A percentile compares a stretch with the other conserved stretches of the same genome.
phyloP scores from a whole-genome alignment of 228 moss, liverwort and hornwort species.

The Sphagnum fallax region DNA sequence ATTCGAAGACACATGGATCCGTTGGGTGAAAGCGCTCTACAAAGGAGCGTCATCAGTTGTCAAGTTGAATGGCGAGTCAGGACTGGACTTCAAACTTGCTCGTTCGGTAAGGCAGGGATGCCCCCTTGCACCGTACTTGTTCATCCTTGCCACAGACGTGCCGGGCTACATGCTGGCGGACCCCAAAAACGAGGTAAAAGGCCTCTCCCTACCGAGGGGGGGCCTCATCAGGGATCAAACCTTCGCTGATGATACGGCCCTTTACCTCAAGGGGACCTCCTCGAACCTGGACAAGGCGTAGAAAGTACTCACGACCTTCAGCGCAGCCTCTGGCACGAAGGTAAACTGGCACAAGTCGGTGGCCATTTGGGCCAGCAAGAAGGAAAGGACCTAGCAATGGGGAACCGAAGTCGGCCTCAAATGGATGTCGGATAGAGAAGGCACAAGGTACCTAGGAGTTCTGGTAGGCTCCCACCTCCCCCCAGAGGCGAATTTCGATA shows the following conservation, averaged over 20 bases:
- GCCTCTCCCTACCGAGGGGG: neutral
- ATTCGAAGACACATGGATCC: neutral
- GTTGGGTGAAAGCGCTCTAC: neutral
- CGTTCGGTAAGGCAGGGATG: neutral
- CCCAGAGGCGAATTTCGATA: neutral
- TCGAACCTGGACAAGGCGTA: neutral
- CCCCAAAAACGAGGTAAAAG: neutral
- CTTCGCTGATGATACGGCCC: neutral
- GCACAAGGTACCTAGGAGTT: neutral
- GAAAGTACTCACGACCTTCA: neutral
- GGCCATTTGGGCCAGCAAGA: neutral
- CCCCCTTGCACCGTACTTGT: neutral
- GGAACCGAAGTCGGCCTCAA: neutral
- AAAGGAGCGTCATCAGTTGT: accelerated
- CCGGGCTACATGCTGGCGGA: neutral
- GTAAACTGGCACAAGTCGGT: neutral
- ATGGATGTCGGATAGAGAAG: neutral
- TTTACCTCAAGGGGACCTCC: neutral
- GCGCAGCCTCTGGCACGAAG: neutral
- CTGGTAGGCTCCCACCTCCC: neutral
- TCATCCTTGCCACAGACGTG: neutral
- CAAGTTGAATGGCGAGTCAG: too few species aligned
- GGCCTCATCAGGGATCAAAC: neutral
- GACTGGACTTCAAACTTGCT: neutral
- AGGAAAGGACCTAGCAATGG: neutral